These are phyloP conservation scores for Paecilomyces formosus DNA, from an alignment of 2,329 filamentous ascomycete species.

Conservation along the genomic window DNA sequence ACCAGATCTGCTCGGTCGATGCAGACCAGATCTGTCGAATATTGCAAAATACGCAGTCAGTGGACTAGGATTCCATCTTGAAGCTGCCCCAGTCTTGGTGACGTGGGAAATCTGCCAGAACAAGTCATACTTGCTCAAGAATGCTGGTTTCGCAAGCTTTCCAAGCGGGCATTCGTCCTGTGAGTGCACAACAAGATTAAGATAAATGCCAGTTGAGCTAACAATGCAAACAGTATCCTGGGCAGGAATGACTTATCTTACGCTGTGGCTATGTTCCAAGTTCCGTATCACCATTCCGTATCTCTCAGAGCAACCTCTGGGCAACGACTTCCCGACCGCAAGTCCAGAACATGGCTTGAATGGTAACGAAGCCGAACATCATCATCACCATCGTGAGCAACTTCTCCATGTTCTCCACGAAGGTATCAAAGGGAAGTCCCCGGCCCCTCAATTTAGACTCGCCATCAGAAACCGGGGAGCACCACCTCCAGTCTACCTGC, in stretches of 20 bases:
- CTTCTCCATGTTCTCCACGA: neutral
- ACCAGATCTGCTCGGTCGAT: slow-evolving; percentile 61
- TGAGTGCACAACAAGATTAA: slow-evolving; percentile 23
- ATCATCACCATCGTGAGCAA: neutral
- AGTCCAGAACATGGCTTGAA: neutral
- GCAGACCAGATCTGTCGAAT: slow-evolving; percentile 64
- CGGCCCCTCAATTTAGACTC: slow-evolving; percentile 18
- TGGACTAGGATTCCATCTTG: slow-evolving; percentile 46
- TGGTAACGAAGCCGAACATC: neutral
- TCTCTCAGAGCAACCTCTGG: slow-evolving; percentile 21
- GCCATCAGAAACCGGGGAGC: slow-evolving; percentile 66
- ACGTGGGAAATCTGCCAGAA: slow-evolving; percentile 69
- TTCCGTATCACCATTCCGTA: slow-evolving; percentile 41
- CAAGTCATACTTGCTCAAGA: slow-evolving; percentile 48
- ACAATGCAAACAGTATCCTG: slow-evolving; percentile 50
- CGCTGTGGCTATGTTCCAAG: slow-evolving; percentile 69
- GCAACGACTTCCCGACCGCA: slow-evolving; percentile 8
- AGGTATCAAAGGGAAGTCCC: neutral
- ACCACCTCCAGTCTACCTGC: slow-evolving; percentile 72
- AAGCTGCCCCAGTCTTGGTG: slow-evolving; percentile 60
- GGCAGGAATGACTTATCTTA: slow-evolving; percentile 75
- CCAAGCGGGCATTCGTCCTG: slow-evolving; percentile 69
- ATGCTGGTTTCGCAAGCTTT: slow-evolving; percentile 81
- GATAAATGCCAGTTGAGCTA: neutral
- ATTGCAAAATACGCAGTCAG: slow-evolving; percentile 56